phyloP scores from a whole-genome alignment of 257 asterid species.

The Forsythia suspensa region DNA sequence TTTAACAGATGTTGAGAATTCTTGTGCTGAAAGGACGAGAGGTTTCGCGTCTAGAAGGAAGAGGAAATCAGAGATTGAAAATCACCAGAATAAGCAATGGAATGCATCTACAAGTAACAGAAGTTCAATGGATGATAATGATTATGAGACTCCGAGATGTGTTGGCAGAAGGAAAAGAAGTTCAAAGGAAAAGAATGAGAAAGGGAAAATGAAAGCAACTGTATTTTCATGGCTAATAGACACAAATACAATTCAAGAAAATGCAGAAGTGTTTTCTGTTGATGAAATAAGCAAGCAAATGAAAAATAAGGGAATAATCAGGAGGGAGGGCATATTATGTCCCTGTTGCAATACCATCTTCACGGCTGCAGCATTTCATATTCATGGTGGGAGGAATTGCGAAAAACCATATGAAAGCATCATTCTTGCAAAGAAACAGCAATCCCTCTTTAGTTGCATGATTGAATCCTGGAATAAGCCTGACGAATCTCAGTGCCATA shows the following conservation, averaged over 20 bases:
- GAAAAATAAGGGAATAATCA: conserved; percentile 34
- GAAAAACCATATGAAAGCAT: conserved; percentile 35
- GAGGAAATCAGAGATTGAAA: neutral
- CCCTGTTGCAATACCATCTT: conserved; percentile 38
- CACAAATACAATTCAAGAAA: conserved; percentile 29
- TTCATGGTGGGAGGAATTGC: conserved; percentile 33
- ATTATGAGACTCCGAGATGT: neutral
- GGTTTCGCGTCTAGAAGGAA: neutral
- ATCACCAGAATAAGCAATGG: neutral
- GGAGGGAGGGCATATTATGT: conserved; percentile 47
- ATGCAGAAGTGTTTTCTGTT: conserved; percentile 17
- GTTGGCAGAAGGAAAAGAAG: neutral
- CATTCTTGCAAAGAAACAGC: neutral
- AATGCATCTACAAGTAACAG: neutral
- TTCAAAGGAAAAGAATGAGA: neutral
- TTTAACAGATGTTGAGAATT: neutral
- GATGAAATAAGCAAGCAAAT: conserved; percentile 2
- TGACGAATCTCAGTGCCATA: conserved; percentile 22
- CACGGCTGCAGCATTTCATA: conserved; percentile 29
- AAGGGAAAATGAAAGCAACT: conserved; percentile 29
- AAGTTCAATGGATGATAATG: neutral
- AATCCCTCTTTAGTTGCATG: conserved; percentile 36
- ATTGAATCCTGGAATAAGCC: conserved; percentile 42
- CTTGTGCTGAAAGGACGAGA: neutral
- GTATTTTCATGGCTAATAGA: conserved; percentile 56